A percentile compares a stretch with the other conserved stretches of the same genome.
Evolutionary conservation across 169 alveolate species (phyloP).

Genomic region (Plasmodium inui): DNA sequence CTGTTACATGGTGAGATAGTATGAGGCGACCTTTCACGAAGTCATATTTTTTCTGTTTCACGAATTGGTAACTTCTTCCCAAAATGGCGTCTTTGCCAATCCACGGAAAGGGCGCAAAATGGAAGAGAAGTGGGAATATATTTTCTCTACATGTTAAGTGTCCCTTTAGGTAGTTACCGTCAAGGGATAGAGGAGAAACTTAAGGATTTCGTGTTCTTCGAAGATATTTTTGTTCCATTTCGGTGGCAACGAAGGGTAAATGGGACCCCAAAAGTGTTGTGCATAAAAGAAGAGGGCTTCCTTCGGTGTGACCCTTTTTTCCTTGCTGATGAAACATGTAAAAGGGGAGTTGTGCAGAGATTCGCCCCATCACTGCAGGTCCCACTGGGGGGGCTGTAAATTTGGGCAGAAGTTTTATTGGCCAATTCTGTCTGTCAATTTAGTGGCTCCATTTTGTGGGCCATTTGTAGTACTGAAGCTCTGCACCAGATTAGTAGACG

Average conservation of each 20-base stretch:
- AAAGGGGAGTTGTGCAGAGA: background rate
- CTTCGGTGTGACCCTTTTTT: background rate
- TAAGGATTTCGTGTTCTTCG: background rate
- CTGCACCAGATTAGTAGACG: background rate
- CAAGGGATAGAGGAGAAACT: background rate
- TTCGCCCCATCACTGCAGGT: background rate
- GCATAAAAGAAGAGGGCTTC: background rate
- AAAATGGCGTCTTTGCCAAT: background rate
- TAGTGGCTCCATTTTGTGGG: too few species aligned
- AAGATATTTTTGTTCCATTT: background rate
- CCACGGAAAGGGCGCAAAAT: background rate
- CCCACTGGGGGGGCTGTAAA: background rate
- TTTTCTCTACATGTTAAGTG: background rate
- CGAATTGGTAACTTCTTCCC: background rate
- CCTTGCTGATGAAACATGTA: background rate
- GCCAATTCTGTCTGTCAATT: too few species aligned
- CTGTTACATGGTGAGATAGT: background rate
- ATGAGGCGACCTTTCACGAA: background rate
- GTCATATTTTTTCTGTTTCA: background rate
- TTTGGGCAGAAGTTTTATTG: background rate
- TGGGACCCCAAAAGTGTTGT: background rate
- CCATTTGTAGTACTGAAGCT: background rate
- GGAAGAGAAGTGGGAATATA: background rate
- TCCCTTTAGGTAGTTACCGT: background rate
- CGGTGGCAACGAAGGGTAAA: background rate